Base-by-base conservation (phyloP, 192 early-diverging fungal genomes). In the Radiomyces spectabilis region DNA sequence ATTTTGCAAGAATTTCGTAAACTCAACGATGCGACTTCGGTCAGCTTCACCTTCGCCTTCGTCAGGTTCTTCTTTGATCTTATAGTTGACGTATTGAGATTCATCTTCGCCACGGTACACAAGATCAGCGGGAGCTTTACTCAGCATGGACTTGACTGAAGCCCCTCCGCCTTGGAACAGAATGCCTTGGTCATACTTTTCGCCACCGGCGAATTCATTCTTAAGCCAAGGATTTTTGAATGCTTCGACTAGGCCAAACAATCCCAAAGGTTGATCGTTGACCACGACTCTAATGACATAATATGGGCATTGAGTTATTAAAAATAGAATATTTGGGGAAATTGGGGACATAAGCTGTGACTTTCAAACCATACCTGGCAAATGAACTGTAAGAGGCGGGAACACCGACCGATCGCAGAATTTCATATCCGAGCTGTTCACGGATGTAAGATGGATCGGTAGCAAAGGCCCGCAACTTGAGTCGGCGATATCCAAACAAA, bases 171-270 rank as follows among this genome's bases (percentile, higher is more conserved):
- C 57, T 34, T 59, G 40, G 18, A 55, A 65, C 16, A 65, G 33
- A 30, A 44, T 27, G 21, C 63, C 63, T 15, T 65, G 46, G 8
- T 53, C 21, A 24, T 52, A 57, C 25, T 51, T 43, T 18, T 57
- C 33, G 2, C 61, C 55, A 19, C 58, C 55, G 41, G 68, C 40
- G 27, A 75, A 63, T 5, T 63, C 67, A 25, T 64, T 63, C 29
- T 65, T 50, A 12, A 66, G 29, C 57, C 69, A 75, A 3, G 64
- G 61, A 30, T 71, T 63, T n/a, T 68, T 55, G 59, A 66, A 71
- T 10, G 63, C 57, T 16, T 75, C 73, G n/a, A 75, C 63, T 29
- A 75, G 44, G 40, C 67, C 33, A 39, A 68, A 75, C 12, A 75
- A 38, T 10, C 73, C 73, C 30, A 62, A 37, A 15, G 62, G 65